phyloP scores from a whole-genome alignment of 768 basidiomycete genomes.

The Russula abietina region DNA sequence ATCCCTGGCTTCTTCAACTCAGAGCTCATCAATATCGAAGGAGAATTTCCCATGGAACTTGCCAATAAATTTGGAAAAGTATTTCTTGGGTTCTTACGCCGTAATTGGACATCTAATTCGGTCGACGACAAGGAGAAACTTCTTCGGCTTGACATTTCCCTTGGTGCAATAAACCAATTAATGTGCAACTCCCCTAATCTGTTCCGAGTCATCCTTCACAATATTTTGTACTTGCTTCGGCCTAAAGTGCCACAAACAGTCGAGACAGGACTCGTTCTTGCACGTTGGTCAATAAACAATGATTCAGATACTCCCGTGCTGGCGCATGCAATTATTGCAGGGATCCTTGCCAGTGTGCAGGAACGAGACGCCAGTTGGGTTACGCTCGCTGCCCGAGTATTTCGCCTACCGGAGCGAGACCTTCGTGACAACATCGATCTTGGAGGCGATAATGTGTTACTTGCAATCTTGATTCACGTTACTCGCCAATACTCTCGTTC shows the following conservation, averaged over 20 bases:
- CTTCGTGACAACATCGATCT: neutral
- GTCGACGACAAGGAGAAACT: neutral
- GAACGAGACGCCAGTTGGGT: neutral
- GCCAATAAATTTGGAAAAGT: neutral
- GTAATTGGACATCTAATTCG: neutral
- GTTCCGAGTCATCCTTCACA: no score
- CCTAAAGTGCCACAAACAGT: neutral
- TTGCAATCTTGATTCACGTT: neutral
- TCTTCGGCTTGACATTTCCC: neutral
- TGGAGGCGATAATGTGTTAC: neutral
- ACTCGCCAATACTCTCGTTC: neutral
- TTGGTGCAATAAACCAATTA: neutral
- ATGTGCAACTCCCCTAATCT: neutral
- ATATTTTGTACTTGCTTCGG: neutral
- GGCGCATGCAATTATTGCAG: neutral
- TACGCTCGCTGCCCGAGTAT: neutral
- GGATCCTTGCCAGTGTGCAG: neutral
- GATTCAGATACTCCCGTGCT: accelerated
- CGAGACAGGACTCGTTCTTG: neutral
- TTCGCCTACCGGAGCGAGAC: neutral
- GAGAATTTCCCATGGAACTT: neutral
- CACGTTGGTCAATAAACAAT: neutral
- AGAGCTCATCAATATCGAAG: neutral
- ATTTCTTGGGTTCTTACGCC: neutral
- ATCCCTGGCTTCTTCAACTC: conserved; percentile 7